Evolutionary conservation across 257 asterid genomes (phyloP).

Genomic region (Dorcoceras hygrometricum): DNA sequence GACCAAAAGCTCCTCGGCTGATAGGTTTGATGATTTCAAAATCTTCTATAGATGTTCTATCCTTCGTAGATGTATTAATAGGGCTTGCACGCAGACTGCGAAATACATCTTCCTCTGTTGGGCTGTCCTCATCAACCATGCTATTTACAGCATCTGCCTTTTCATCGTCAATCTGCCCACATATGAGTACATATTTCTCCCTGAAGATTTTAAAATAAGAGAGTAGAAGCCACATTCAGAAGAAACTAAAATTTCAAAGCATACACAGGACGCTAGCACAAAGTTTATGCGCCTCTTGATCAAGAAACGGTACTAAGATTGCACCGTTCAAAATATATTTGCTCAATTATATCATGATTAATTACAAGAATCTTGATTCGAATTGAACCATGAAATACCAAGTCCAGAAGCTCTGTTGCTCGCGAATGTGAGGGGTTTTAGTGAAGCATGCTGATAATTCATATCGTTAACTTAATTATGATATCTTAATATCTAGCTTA

Average conservation of each 20-base stretch:
- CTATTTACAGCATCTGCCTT: constrained; percentile 45
- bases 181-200: constrained; percentile 86
- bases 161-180: constrained; percentile 91
- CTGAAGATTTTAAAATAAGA: constrained; percentile 48
- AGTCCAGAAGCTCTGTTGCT: not conserved
- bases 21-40: constrained; percentile 97
- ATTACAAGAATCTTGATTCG: constrained; percentile 14
- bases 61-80: constrained; percentile 71
- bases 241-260: constrained; percentile 13
- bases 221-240: constrained; percentile 25
- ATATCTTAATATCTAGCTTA: constrained; percentile 8
- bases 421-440: constrained; percentile 5
- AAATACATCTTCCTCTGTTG: constrained; percentile 68
- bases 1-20: constrained; percentile 98
- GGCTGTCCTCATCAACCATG: constrained; percentile 65
- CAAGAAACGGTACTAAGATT: not conserved
- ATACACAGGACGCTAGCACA: not conserved
- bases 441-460: not conserved
- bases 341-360: not conserved
- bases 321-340: not conserved
- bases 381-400: constrained; percentile 13
- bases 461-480: constrained; percentile 12
- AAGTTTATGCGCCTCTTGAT: not conserved
- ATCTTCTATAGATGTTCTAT: constrained; percentile 93
- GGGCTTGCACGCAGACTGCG: constrained; percentile 97